These are phyloP conservation scores for Hyaloscypha hepaticicola DNA, from an alignment of 495 filamentous ascomycete genomes.

Conservation along the genomic window DNA sequence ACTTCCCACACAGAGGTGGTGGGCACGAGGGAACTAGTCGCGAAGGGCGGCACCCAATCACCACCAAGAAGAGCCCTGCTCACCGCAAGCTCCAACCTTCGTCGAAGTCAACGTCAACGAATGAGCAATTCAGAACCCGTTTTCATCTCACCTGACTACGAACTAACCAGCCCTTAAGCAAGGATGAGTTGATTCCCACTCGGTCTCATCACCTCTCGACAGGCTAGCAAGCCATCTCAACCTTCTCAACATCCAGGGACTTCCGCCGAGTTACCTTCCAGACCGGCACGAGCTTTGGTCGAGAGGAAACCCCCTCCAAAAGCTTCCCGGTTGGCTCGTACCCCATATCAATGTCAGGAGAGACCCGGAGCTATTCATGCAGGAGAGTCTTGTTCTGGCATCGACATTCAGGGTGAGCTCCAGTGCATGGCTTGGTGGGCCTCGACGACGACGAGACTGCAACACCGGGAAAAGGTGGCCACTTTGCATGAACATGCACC, in stretches of 20 bases:
- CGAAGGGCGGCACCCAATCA: slow-evolving; percentile 22
- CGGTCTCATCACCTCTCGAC: slow-evolving; percentile 22
- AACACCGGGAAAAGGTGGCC: slow-evolving; percentile 15
- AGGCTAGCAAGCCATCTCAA: slow-evolving; percentile 25
- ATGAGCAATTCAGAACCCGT: slow-evolving; percentile 19
- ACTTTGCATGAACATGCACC: slow-evolving; percentile 16
- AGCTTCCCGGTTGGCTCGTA: slow-evolving; percentile 28
- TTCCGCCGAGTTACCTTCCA: slow-evolving; percentile 15
- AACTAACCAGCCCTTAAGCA: slow-evolving; percentile 23
- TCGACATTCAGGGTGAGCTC: slow-evolving; percentile 16
- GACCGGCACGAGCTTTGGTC: slow-evolving; percentile 1
- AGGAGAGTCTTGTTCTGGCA: slow-evolving; percentile 31
- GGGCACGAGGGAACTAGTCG: slow-evolving; percentile 6
- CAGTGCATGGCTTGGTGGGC: slow-evolving; percentile 18
- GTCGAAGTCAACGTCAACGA: slow-evolving; percentile 27
- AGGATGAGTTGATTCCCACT: slow-evolving; percentile 13
- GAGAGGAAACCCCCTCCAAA: neutral
- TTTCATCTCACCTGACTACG: slow-evolving; percentile 31
- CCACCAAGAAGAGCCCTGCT: slow-evolving; percentile 21
- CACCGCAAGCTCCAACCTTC: slow-evolving; percentile 13
- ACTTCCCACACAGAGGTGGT: neutral
- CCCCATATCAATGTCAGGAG: slow-evolving; percentile 27
- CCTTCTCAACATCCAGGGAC: slow-evolving; percentile 14
- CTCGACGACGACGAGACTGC: slow-evolving; percentile 14
- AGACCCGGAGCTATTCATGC: slow-evolving; percentile 32